These are phyloP conservation scores for Eucalyptus pauciflora DNA, from an alignment of 345 rosid genomes.

Conservation along the genomic window DNA sequence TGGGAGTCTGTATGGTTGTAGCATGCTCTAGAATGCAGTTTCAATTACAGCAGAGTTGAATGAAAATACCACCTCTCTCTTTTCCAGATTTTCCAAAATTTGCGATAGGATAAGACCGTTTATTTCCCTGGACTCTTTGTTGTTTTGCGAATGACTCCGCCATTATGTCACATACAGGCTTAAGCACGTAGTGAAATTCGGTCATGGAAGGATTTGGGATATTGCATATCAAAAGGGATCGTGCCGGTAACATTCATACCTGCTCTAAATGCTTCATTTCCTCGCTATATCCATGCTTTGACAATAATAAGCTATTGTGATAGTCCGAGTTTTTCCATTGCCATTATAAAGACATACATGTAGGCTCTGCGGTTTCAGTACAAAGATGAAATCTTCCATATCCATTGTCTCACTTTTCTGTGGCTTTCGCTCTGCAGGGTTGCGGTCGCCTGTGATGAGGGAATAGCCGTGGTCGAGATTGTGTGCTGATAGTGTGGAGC, in stretches of 20 bases:
- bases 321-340: not conserved
- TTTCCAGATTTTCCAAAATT: not conserved
- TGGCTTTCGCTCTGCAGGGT: not conserved
- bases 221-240: not conserved
- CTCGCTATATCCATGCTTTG: accelerated
- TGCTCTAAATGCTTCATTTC: not conserved
- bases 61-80: not conserved
- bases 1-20: not conserved
- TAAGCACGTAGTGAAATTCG: not conserved
- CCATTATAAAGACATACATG: not conserved
- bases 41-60: not conserved
- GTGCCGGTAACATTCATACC: not conserved
- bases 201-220: slow-evolving; percentile 13
- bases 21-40: not conserved
- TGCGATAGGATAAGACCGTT: not conserved
- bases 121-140: not conserved
- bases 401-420: not conserved
- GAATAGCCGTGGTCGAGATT: not conserved
- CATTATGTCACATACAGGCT: not conserved
- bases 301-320: not conserved
- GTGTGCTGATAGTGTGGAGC: not conserved
- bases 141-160: not conserved
- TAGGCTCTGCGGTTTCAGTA: not conserved
- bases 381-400: not conserved
- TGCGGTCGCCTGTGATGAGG: not conserved